phyloP scores from a whole-genome alignment of 768 basidiomycete species.

The Podaxis carcinomalis region DNA sequence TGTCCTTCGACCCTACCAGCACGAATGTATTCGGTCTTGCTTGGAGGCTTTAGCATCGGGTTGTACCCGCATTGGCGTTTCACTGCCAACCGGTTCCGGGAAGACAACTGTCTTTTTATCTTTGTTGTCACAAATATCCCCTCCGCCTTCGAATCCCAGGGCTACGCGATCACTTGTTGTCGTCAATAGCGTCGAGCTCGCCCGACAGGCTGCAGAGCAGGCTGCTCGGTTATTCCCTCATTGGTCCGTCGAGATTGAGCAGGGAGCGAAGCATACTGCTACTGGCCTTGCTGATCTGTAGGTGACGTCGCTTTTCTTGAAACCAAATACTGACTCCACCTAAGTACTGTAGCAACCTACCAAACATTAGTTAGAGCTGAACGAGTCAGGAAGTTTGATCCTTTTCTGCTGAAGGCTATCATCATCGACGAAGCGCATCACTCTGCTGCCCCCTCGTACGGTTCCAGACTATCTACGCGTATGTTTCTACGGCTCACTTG shows the following conservation, averaged over 20 bases:
- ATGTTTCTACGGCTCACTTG: not conserved
- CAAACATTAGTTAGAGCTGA: conserved; percentile 70
- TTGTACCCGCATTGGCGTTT: conserved; percentile 75
- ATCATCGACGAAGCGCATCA: conserved; percentile 96
- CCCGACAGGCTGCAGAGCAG: conserved; percentile 77
- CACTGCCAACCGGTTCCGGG: conserved; percentile 78
- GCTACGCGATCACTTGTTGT: conserved; percentile 71
- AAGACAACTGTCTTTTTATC: conserved; percentile 93
- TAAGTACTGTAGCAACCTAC: conserved; percentile 83
- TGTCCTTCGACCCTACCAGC: conserved; percentile 82
- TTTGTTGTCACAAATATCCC: conserved; percentile 61
- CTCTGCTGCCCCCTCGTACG: conserved; percentile 86
- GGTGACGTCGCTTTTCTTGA: conserved; percentile 20
- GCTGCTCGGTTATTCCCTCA: conserved; percentile 61
- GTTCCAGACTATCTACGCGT: conserved; percentile 6
- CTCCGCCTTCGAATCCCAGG: conserved; percentile 35
- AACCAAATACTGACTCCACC: not conserved
- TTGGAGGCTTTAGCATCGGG: conserved; percentile 64
- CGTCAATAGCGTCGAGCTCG: conserved; percentile 88
- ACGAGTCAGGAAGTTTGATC: conserved; percentile 74
- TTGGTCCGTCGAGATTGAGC: conserved; percentile 89
- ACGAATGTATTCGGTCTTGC: conserved; percentile 75
- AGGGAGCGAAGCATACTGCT: conserved; percentile 70
- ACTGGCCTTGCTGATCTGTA: conserved; percentile 84
- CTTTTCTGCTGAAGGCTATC: conserved; percentile 61